These are phyloP conservation scores for Nannizzia gypsea DNA, from an alignment of 2,329 filamentous ascomycete genomes.

Conservation along the genomic window DNA sequence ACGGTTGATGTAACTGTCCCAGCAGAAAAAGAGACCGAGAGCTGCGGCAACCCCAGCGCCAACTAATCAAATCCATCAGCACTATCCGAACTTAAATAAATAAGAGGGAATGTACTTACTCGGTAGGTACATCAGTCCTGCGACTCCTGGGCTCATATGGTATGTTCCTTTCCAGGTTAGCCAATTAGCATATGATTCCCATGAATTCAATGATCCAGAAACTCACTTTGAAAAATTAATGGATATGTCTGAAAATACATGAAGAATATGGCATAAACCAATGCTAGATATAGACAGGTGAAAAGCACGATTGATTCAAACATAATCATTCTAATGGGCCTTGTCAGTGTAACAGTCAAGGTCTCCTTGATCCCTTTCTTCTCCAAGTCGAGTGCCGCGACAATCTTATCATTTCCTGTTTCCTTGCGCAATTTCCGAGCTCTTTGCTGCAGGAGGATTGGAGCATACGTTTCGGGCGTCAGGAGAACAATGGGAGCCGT, in stretches of 20 bases:
- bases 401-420: conserved; percentile 12
- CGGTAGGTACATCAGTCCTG: conserved; percentile 13
- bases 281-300: conserved; percentile 18
- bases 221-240: conserved; percentile 15
- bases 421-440: conserved; percentile 20
- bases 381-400: conserved; percentile 14
- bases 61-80: conserved; percentile 30
- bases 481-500: conserved; percentile 48
- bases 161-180: conserved; percentile 12
- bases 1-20: conserved; percentile 49
- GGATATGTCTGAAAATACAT: conserved; percentile 16
- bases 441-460: conserved; percentile 48
- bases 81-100: conserved; percentile 5
- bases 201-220: neutral
- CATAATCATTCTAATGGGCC: conserved; percentile 19
- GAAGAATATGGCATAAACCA: conserved; percentile 18
- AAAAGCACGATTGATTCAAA: conserved; percentile 20
- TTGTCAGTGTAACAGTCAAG: conserved; percentile 16
- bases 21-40: conserved; percentile 52
- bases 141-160: conserved; percentile 12
- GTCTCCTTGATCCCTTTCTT: conserved; percentile 12
- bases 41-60: conserved; percentile 50
- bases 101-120: conserved; percentile 12
- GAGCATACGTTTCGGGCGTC: conserved; percentile 53
- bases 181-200: neutral